Conservation (phyloP, 202 grass and related monocot genomes). For the Saccharum hybrid region DNA sequence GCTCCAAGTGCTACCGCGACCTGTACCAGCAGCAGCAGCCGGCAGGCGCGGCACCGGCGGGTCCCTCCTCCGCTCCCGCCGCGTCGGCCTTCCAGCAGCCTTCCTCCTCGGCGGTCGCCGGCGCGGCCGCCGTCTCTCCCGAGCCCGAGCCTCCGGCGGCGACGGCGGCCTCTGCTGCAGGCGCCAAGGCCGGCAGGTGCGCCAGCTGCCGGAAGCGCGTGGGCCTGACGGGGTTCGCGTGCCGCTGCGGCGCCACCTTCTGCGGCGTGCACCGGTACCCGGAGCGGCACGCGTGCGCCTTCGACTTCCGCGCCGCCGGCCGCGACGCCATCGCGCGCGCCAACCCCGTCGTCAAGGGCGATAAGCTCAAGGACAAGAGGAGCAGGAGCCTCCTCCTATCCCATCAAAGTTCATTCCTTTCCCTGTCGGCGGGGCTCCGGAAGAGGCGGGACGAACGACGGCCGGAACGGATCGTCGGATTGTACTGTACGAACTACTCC, state of each 20-base stretch:
- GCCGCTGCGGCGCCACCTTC: slow-evolving; percentile 64
- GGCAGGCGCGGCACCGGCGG: slow-evolving; percentile 10
- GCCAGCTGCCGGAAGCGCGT: slow-evolving; percentile 57
- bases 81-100: slow-evolving; percentile 1
- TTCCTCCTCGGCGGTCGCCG: neutral
- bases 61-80: neutral
- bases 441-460: neutral
- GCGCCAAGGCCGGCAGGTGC: slow-evolving; percentile 38
- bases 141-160: neutral
- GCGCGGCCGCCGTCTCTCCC: neutral
- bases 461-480: neutral
- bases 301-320: slow-evolving; percentile 64
- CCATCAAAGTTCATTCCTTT: too few relatives aligned
- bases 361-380: slow-evolving; percentile 60
- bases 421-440: neutral
- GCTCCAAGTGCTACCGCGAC: slow-evolving; percentile 71
- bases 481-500: neutral
- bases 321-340: slow-evolving; percentile 60
- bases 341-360: slow-evolving; percentile 68
- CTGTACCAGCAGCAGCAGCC: neutral
- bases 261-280: slow-evolving; percentile 68
- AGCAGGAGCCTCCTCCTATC: too few relatives aligned
- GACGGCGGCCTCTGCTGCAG: neutral
- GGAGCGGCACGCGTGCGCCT: slow-evolving; percentile 62
- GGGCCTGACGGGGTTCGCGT: slow-evolving; percentile 60